Base-by-base conservation (phyloP, 2,329 filamentous ascomycete genomes). In the Sporothrix brunneoviolacea region DNA sequence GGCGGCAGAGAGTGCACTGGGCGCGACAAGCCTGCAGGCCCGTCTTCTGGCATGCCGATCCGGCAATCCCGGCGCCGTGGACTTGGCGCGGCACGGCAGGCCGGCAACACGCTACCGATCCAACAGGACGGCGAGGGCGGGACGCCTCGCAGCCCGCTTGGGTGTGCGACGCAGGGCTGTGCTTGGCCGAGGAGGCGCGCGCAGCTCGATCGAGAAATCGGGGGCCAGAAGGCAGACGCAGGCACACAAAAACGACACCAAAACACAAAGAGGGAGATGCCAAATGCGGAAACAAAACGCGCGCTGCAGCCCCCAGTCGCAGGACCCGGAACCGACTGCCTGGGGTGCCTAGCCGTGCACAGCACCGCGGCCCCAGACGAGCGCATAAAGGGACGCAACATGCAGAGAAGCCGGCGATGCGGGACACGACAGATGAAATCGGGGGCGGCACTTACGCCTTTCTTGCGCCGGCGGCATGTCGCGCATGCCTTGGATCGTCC, bases 381-480 rank as follows among this genome's bases (percentile, higher is more conserved):
- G 4, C 35, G 12, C 6, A 6, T 9, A 38, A 38, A 30, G 8
- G 21, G 12, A 32, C 33, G 27, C n/a, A 15, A 42, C 19, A 15
- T 9, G 30, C 32, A 42, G 10, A 48, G 15, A 27, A 21, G 9
- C 7, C 21, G n/a, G n/a, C n/a, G n/a, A n/a, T n/a, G n/a, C n/a
- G n/a, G n/a, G n/a, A n/a, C n/a, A n/a, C n/a, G n/a, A n/a, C n/a
- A n/a, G n/a, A n/a, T n/a, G n/a, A n/a, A n/a, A n/a, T n/a, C n/a
- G n/a, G n/a, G n/a, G n/a, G n/a, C n/a, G n/a, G n/a, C n/a, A n/a
- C 56, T 54, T 48, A 58, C 56, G 35, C 56, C 56, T 49, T 58
- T 58, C 47, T 58, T 58, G 48, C 56, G 56, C 28, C 54, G 50
- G 22, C 56, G 56, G 38, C 56, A 58, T 15, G 56, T 58, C 48